Percentiles rank a stretch among this genome's conserved stretches.
Evolutionary conservation across 768 basidiomycete genomes (phyloP).

Genomic region (Xerocomellus chrysenteron): DNA sequence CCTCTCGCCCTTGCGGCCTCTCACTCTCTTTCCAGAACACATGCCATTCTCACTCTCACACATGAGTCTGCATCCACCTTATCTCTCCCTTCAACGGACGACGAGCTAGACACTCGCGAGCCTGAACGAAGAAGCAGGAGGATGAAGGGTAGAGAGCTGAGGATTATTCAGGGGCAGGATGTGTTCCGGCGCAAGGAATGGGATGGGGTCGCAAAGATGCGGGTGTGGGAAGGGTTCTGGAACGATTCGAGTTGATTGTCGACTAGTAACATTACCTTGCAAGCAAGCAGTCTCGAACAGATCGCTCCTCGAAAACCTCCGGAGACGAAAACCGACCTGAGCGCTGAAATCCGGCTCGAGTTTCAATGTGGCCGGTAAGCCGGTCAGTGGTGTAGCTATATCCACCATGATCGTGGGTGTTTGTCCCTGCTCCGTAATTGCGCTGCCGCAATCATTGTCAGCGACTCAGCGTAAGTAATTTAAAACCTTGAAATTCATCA

Average conservation of each 20-base stretch:
- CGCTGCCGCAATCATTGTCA: too few relatives aligned
- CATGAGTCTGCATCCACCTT: constrained; percentile 47
- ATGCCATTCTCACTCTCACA: constrained; percentile 67
- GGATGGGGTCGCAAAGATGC: constrained; percentile 33
- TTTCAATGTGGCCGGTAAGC: too few relatives aligned
- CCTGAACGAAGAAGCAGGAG: constrained; percentile 65
- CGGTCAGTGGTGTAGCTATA: too few relatives aligned
- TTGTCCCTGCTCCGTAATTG: too few relatives aligned
- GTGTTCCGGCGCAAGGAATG: constrained; percentile 51
- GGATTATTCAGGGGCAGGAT: constrained; percentile 75
- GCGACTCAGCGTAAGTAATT: too few relatives aligned
- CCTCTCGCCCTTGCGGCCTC: constrained; percentile 49
- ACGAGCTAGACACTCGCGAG: constrained; percentile 65
- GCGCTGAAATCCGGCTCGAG: too few relatives aligned
- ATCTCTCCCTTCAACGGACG: constrained; percentile 66
- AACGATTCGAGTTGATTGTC: neutral
- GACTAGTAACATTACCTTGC: neutral
- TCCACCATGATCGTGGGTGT: too few relatives aligned
- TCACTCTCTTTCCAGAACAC: constrained; percentile 70
- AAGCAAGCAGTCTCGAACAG: too few relatives aligned
- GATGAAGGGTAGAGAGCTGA: constrained; percentile 84
- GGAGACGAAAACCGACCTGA: too few relatives aligned
- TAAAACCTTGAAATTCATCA: too few relatives aligned
- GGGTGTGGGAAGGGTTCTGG: constrained; percentile 38
- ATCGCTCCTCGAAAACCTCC: too few relatives aligned